These are phyloP conservation scores for Adansonia grandidieri DNA, from an alignment of 441 rosid genomes.

Conservation along the genomic window DNA sequence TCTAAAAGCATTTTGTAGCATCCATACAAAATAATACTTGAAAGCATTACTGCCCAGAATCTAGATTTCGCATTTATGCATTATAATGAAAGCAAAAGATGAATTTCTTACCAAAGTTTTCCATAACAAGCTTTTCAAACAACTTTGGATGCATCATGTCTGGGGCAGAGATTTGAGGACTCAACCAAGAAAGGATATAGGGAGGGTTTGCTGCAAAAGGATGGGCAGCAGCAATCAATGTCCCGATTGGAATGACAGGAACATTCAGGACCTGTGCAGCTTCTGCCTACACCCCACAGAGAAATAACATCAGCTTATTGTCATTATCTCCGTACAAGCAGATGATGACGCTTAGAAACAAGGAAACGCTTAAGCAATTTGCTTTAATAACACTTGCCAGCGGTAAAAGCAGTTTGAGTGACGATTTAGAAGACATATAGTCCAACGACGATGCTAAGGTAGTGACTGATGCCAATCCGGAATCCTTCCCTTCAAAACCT, in stretches of 20 bases:
- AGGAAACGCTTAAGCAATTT: conserved; percentile 4
- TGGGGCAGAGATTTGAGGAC: conserved; percentile 61
- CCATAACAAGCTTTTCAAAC: conserved; percentile 66
- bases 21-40: neutral
- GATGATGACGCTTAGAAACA: conserved; percentile 16
- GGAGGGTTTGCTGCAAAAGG: conserved; percentile 72
- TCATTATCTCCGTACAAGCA: conserved; percentile 7
- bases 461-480: conserved; percentile 62
- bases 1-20: neutral
- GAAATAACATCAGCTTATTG: conserved; percentile 28
- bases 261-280: conserved; percentile 66
- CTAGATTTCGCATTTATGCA: neutral
- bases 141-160: conserved; percentile 78
- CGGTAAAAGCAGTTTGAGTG: conserved; percentile 71
- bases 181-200: conserved; percentile 65
- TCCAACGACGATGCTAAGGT: conserved; percentile 87
- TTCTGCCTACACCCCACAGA: conserved; percentile 52
- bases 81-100: neutral
- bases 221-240: conserved; percentile 58
- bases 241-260: conserved; percentile 66
- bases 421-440: conserved; percentile 72
- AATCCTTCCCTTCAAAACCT: conserved; percentile 72
- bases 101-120: conserved; percentile 63
- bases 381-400: conserved; percentile 55
- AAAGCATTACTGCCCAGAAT: neutral